Base-by-base conservation (phyloP, 176 grass and related monocot species). In the Saccharum spontaneum region DNA sequence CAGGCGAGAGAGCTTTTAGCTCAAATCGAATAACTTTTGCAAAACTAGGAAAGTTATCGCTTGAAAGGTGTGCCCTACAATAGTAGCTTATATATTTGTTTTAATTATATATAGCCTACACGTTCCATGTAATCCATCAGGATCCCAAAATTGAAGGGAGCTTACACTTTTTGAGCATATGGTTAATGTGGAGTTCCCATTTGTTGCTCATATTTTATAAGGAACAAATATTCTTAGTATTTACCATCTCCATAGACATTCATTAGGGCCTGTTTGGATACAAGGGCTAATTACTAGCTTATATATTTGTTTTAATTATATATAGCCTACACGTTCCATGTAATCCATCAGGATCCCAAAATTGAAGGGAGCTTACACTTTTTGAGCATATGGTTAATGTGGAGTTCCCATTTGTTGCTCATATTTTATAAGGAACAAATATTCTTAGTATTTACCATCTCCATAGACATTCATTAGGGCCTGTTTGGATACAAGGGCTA, bases 1-100 rank as follows among this genome's bases (percentile, higher is more conserved):
- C 83, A 81, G 88, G 63, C 70, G 61, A 89, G 22, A 76, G 28
- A 76, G 49, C 45, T 76, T 85, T 49, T 85, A 81, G 71, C 30
- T 85, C 15, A 43, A 81, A 85, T 69, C 4, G 8, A 33, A 75
- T 71, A 41, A 17, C 55, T 63, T 71, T 82, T 86, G 11, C 33
- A 86, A 86, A 89, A 86, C 23, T 62, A 49, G 22, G 49, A 75
- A 80, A 40, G n/a, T 43, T 89, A 2, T 77, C 8, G 1, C 13
- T 82, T 71, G 43, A 30, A 71, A 89, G 71, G 78, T 86, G 69
- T 81, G 64, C 24, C 41, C 31, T 55, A 69, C 13, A 22, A 63
- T 64, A 89, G 40, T 39, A 82, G 22, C 31, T 63, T 33, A 70
- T 70, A 31, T 33, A 63, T 81, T 82, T 34, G n/a, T 71, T 81